Base-by-base conservation (phyloP, 805 yeast genomes). In the Brettanomyces naardenensis region DNA sequence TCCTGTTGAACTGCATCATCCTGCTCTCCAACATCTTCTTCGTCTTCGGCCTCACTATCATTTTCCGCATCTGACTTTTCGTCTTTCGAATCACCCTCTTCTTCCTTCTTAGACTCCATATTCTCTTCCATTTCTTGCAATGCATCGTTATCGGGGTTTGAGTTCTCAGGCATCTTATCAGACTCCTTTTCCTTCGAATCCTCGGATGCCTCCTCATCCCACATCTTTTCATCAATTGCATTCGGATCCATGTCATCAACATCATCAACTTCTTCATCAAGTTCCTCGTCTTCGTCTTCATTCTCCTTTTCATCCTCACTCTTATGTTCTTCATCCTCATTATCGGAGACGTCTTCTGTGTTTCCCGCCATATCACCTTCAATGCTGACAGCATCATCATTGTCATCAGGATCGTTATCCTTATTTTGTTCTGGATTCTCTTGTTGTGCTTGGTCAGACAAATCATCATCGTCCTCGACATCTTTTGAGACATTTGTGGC, bases 361-460 rank as follows among this genome's bases (percentile, higher is more conserved):
- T 86, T 78, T 38, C 98, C 98, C 19, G 92, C 96, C 95, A 92
- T 86, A 50, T 92, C 97, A 26, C 97, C 96, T 50, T 89, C 95
- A 56, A 89, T 84, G 35, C 87, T 95, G 33, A 85, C 88, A 4
- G 97, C 97, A 56, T 87, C 87, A 45, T 86, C 87, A 36, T 87
- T 76, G 6, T 77, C 80, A n/a, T 81, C 81, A 7, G 78, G 80
- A 5, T 77, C 73, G n/a, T 78, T 70, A 18, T 82, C 75, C 9
- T 28, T 28, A 32, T 22, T 74, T 36, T 82, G 73, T 27, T 88
- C 89, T 36, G 80, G 75, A 46, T 85, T 81, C 22, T 80, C 80
- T 39, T 77, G 75, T 49, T 81, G 86, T 15, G 75, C 77, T 43
- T 74, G 71, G 53, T 88, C 95, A 4, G 80, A 66, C 35, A 90